Conservation (phyloP, 2,329 filamentous ascomycete genomes). For the Stromatinia cepivora region DNA sequence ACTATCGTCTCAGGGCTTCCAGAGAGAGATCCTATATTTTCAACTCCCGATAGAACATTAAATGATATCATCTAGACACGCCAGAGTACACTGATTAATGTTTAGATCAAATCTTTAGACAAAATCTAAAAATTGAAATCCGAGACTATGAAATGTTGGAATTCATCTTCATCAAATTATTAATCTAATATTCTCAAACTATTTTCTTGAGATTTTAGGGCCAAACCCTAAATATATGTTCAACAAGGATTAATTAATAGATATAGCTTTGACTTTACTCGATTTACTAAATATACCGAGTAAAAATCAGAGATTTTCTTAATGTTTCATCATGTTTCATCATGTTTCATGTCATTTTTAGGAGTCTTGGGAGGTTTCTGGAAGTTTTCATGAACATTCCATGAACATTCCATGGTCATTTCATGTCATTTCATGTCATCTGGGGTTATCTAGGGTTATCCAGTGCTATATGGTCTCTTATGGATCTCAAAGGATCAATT, state of each 20-base stretch:
- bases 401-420: not conserved
- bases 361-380: accelerated
- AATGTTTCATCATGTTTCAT: too few relatives aligned
- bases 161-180: not conserved
- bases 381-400: not conserved
- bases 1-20: not conserved
- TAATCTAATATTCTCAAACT: not conserved
- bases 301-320: too few relatives aligned
- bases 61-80: not conserved
- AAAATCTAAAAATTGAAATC: not conserved
- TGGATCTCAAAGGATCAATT: not conserved
- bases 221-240: too few relatives aligned
- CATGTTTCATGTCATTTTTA: not conserved
- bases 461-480: not conserved
- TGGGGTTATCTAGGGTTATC: not conserved
- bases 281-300: too few relatives aligned
- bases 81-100: too few relatives aligned
- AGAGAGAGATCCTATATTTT: not conserved
- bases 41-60: not conserved
- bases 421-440: too few relatives aligned
- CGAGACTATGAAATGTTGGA: not conserved
- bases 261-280: not conserved
- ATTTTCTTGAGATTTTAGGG: not conserved
- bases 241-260: too few relatives aligned
- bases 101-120: not conserved